Percentiles rank a stretch among this genome's conserved stretches.
phyloP scores from a whole-genome alignment of 441 rosid species.

The Adansonia madagascariensis region DNA sequence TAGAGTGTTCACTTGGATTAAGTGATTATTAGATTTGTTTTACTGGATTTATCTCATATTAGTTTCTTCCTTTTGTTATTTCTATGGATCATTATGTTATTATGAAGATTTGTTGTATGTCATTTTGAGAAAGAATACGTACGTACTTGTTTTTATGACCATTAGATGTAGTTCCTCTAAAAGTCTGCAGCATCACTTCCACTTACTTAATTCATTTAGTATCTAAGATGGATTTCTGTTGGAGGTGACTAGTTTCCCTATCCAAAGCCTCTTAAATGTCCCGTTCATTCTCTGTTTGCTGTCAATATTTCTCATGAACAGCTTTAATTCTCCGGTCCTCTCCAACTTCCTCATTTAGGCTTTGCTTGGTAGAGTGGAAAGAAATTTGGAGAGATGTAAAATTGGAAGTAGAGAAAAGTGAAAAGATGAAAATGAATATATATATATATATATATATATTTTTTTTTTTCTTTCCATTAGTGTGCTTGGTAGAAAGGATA shows the following conservation, averaged over 20 bases:
- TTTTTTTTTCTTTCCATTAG: no score
- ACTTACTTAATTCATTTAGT: background rate
- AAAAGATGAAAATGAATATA: no score
- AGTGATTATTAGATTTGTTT: background rate
- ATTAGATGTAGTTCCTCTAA: background rate
- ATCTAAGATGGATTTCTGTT: background rate
- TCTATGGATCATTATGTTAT: background rate
- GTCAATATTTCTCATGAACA: background rate
- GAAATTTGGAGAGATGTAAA: no score
- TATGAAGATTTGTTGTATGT: background rate
- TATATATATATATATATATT: no score
- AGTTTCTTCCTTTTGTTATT: background rate
- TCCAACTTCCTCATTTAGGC: background rate
- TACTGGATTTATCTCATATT: background rate
- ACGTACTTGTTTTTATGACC: background rate
- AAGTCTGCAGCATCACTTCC: background rate
- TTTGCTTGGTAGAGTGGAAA: no score
- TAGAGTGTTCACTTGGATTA: background rate
- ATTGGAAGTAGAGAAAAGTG: no score
- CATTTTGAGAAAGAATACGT: constrained; percentile 7
- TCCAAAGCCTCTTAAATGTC: background rate
- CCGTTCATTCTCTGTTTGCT: background rate
- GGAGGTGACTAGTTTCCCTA: constrained; percentile 3
- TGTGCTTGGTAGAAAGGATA: no score
- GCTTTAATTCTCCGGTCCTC: background rate